Percentiles rank a stretch among this genome's conserved stretches.
phyloP scores from a whole-genome alignment of 225 moss, liverwort and hornwort genomes.

The Asterella californica region DNA sequence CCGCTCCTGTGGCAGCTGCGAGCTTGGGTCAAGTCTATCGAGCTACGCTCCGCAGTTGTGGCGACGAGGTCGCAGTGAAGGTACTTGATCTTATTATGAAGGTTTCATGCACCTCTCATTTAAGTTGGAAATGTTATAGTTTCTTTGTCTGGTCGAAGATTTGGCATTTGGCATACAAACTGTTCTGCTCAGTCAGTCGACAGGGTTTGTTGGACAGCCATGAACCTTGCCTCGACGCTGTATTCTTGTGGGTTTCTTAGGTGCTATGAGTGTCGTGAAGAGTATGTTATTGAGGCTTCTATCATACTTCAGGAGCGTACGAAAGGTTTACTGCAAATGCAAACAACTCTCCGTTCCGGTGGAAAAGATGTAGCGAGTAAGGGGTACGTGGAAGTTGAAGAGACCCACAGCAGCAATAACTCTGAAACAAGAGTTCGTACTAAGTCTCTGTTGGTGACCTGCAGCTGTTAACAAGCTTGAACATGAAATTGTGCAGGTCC shows the following conservation, averaged over 20 bases:
- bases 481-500: constrained; percentile 56
- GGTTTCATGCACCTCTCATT: neutral
- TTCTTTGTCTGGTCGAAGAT: neutral
- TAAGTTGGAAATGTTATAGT: neutral
- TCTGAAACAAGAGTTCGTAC: neutral
- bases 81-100: constrained; percentile 28
- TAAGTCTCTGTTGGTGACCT: neutral
- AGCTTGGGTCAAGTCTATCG: constrained; percentile 98
- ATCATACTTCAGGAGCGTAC: neutral
- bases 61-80: constrained; percentile 98
- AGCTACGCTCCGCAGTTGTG: constrained; percentile 67
- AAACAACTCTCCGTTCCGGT: neutral
- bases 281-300: neutral
- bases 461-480: neutral
- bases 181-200: neutral
- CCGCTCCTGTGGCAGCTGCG: constrained; percentile 83
- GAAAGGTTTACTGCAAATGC: neutral
- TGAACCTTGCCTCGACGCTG: too few species aligned
- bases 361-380: neutral
- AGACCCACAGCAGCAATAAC: neutral
- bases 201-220: neutral
- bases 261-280: neutral
- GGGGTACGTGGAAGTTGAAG: too few species aligned
- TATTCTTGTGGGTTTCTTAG: neutral
- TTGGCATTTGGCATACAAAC: neutral